These are phyloP conservation scores for Fusarium bactridioides DNA, from an alignment of 2,329 filamentous ascomycete genomes.

Conservation along the genomic window DNA sequence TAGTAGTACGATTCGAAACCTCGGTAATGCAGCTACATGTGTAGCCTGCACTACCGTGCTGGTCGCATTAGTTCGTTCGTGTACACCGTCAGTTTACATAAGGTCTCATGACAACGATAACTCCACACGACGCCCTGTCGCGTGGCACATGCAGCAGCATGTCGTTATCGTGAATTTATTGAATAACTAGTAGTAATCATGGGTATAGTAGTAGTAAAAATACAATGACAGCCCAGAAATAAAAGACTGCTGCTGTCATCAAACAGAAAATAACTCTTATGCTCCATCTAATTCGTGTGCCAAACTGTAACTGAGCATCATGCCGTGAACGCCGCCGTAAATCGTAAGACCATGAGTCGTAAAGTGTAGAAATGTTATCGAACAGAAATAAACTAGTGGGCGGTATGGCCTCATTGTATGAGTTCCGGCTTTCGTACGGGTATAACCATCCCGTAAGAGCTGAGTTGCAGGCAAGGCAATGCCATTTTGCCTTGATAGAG, in stretches of 20 bases:
- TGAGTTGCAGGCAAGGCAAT: neutral
- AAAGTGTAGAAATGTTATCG: constrained; percentile 10
- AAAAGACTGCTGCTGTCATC: constrained; percentile 1
- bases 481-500: neutral
- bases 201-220: constrained; percentile 24
- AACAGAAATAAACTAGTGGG: neutral
- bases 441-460: neutral
- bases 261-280: constrained; percentile 7
- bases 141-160: constrained; percentile 19
- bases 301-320: constrained; percentile 11
- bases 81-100: constrained; percentile 27
- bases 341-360: constrained; percentile 31
- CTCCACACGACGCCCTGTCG: constrained; percentile 25
- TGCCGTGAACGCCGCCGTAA: constrained; percentile 24
- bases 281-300: constrained; percentile 15
- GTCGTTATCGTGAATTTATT: neutral
- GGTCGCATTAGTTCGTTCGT: constrained; percentile 24
- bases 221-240: neutral
- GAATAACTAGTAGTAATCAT: neutral
- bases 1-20: neutral
- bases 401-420: neutral
- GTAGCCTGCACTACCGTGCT: constrained; percentile 3
- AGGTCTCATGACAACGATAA: constrained; percentile 26
- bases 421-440: neutral
- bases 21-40: neutral